phyloP scores from a whole-genome alignment of 306 rosid genomes.

The Lotus japonicus region DNA sequence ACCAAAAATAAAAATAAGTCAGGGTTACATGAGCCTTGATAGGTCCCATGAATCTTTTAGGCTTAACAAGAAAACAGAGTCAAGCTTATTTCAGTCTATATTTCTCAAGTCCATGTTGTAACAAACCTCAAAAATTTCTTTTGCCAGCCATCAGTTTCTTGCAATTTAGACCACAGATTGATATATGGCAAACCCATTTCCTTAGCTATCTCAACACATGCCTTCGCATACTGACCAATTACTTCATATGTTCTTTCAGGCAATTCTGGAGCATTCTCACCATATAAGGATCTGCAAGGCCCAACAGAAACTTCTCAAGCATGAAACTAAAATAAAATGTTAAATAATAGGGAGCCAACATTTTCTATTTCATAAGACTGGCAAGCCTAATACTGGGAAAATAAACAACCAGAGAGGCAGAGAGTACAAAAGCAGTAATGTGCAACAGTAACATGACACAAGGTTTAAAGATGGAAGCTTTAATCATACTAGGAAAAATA shows the following conservation, averaged over 20 bases:
- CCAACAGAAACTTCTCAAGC: constrained; percentile 18
- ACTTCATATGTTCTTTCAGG: constrained; percentile 83
- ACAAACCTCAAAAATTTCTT: constrained; percentile 72
- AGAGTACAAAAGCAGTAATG: too few species aligned
- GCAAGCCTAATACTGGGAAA: too few species aligned
- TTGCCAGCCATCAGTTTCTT: constrained; percentile 90
- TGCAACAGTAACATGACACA: not conserved
- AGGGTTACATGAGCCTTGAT: constrained; percentile 1
- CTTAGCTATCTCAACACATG: constrained; percentile 61
- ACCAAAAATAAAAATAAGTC: not conserved
- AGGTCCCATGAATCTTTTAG: not conserved
- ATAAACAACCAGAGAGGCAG: too few species aligned
- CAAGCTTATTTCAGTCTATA: not conserved
- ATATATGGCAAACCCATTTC: constrained; percentile 50
- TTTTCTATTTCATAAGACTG: constrained; percentile 10
- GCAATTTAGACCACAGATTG: constrained; percentile 90
- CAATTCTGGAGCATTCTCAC: constrained; percentile 51
- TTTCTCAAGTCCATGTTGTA: constrained; percentile 5
- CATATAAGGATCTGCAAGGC: constrained; percentile 57
- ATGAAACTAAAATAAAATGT: not conserved
- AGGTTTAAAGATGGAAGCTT: not conserved
- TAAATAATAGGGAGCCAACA: not conserved
- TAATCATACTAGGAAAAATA: not conserved
- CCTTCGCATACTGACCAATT: constrained; percentile 68
- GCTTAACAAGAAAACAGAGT: constrained; percentile 2